phyloP scores from a whole-genome alignment of 495 filamentous ascomycete genomes.

The Monascus purpureus region DNA sequence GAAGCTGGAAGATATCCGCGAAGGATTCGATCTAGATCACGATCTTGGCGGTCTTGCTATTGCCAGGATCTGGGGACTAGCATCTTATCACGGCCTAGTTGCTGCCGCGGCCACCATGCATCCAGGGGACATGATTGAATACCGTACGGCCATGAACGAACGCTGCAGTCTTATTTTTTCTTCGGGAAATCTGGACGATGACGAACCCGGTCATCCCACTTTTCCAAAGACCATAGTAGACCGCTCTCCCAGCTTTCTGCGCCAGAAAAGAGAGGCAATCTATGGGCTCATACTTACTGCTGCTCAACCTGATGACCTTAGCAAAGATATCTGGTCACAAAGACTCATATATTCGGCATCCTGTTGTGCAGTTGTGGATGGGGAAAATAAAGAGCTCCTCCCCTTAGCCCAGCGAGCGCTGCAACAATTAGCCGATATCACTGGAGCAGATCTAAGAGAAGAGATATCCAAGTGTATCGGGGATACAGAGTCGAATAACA shows the following conservation, averaged over 20 bases:
- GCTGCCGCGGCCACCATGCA: constrained; percentile 32
- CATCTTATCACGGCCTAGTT: constrained; percentile 23
- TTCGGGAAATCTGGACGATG: constrained; percentile 3
- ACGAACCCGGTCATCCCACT: constrained; percentile 1
- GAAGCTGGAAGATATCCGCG: constrained; percentile 17
- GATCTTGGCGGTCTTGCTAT: constrained; percentile 29
- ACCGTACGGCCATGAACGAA: constrained; percentile 27
- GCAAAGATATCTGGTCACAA: constrained; percentile 8
- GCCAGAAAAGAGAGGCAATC: constrained; percentile 12
- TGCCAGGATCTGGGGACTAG: constrained; percentile 36
- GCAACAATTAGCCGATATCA: constrained; percentile 12
- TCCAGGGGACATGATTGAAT: constrained; percentile 40
- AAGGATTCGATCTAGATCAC: constrained; percentile 29
- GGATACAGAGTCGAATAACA: constrained; percentile 1
- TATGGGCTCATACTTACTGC: constrained; percentile 18
- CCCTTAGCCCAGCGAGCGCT: constrained; percentile 15
- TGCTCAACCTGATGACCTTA: constrained; percentile 1
- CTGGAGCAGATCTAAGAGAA: constrained; percentile 17
- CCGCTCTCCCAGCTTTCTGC: constrained; percentile 3
- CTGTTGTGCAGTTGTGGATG: constrained; percentile 23
- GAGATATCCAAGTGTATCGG: constrained; percentile 18
- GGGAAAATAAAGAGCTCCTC: constrained; percentile 11
- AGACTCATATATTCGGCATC: constrained; percentile 25
- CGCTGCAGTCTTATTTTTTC: constrained; percentile 23
- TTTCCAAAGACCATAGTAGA: constrained; percentile 4